Base-by-base conservation (phyloP, 805 yeast genomes). In the Sporopachydermia lactativora region DNA sequence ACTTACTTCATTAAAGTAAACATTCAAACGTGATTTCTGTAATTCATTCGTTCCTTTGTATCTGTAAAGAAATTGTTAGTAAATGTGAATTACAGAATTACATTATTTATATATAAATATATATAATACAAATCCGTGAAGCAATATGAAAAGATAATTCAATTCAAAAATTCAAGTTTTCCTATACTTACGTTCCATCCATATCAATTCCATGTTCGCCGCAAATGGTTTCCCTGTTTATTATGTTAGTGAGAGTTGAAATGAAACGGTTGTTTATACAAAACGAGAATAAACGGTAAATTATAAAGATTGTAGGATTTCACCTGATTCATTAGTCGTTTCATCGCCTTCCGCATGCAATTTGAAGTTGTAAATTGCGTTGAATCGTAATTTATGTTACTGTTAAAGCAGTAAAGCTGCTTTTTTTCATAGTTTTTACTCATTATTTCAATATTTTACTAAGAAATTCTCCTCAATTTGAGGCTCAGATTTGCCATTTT, bases 1-100 rank as follows among this genome's bases (percentile, higher is more conserved):
- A 15, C 45, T 8, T 42, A 43, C 45, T 61, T 81, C 89, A 57
- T 79, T 81, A 68, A 82, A 86, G 60, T 85, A 86, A 43, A 86
- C 95, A 54, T 78, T 80, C 50, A 86, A 66, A 46, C 78, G 77
- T 46, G 62, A 66, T 15, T 52, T 51, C 41, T 55, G 53, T 13
- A 45, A 43, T 39, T 47, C 50, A 40, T 46, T 43, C n/a, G 49
- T 41, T n/a, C 54, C 54, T 37, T 38, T 34, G 47, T 46, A 49
- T 54, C 39, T 35, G 37, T 67, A 16, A 39, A 16, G n/a, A 41
- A 36, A 36, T 19, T 41, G 48, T 35, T 67, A 67, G 34, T 47
- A 16, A n/a, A n/a, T n/a, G n/a, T n/a, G n/a, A n/a, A n/a, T n/a
- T n/a, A n/a, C n/a, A n/a, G n/a, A n/a, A n/a, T n/a, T n/a, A n/a